Evolutionary conservation across 208 protist species (phyloP), one percentile per base, ranked within the genome.

Genomic region (Leptomonas pyrrhocoris): DNA sequence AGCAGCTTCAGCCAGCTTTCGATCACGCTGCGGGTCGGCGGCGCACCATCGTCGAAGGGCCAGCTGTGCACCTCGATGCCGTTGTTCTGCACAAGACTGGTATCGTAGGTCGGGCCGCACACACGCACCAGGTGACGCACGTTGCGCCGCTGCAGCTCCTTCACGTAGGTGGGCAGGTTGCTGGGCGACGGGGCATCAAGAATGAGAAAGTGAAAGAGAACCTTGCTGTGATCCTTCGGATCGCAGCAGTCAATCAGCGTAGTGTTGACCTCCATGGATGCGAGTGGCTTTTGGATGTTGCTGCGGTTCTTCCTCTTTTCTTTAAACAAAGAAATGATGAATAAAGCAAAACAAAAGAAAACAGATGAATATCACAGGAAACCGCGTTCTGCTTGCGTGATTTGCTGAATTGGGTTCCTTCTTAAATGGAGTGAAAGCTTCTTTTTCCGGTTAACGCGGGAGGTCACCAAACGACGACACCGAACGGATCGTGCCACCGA

Each of bases 41-140:
- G 80, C 5, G 88, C 90, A 31, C 95, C 95, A 73, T 98, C 95
- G 67, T 94, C 91, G 62, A 97, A 98, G 15, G 89, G 88, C 89
- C 84, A 95, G 69, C 85, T 90, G 81, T 94, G 85, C 27, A 93
- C 84, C n/a, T 90, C 57, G 60, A 94, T 96, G 38, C 84, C 84
- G 46, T 73, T 83, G 53, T 70, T 75, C 77, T 89, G 78, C 55
- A 95, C 83, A 1, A 85, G 70, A 9, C 42, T 65, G 21, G 81
- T 83, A 60, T 93, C 83, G 73, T 96, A 97, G 25, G 89, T 96
- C 12, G 82, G 83, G n/a, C 86, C 88, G 74, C 93, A 97, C 2
- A 96, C 93, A 12, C 89, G 84, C 50, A 95, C 90, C 19, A 96
- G 80, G 60, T 97, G 93, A 9, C 69, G 81, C 67, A 96, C 89